Percentiles rank a stretch among this genome's conserved stretches.
These are phyloP conservation scores for Candida easanensis DNA, from an alignment of 805 yeast genomes.

Conservation along the genomic window DNA sequence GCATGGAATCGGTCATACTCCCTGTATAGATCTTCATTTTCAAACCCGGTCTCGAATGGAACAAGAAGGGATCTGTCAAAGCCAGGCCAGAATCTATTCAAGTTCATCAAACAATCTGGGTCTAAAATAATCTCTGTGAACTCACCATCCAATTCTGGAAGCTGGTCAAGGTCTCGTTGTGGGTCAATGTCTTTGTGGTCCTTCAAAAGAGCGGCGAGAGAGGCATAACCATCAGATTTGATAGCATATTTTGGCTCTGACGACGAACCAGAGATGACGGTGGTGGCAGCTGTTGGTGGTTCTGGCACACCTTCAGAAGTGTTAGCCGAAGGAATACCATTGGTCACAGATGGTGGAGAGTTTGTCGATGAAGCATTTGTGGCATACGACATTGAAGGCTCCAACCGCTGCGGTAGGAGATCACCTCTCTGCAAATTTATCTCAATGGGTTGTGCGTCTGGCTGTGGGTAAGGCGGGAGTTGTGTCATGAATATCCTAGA, in stretches of 20 bases:
- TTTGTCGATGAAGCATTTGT: background rate
- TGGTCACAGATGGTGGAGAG: background rate
- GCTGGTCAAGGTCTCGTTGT: conserved; percentile 15
- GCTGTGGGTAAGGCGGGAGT: conserved; percentile 9
- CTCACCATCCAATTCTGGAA: conserved; percentile 20
- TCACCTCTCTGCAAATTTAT: conserved; percentile 18
- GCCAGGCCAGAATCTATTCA: conserved; percentile 23
- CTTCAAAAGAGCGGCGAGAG: conserved; percentile 15
- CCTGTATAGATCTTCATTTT: conserved; percentile 20
- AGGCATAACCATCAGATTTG: conserved; percentile 17
- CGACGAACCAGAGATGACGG: background rate
- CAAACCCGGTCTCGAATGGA: conserved; percentile 19
- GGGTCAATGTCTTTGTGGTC: conserved; percentile 20
- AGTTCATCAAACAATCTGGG: conserved; percentile 21
- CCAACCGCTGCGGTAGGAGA: conserved; percentile 7
- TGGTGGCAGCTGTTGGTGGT: background rate
- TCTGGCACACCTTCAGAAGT: conserved; percentile 1
- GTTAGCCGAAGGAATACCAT: background rate
- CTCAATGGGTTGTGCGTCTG: conserved; percentile 18
- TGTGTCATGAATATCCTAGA: conserved; percentile 20
- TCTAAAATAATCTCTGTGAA: conserved; percentile 23
- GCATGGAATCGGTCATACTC: conserved; percentile 22
- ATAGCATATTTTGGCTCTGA: conserved; percentile 17
- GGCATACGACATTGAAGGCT: background rate
- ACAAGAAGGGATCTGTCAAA: conserved; percentile 7